Percentiles rank a stretch among this genome's conserved stretches.
phyloP scores from a whole-genome alignment of 2,329 filamentous ascomycete genomes.

The Neopestalotiopsis sp. region DNA sequence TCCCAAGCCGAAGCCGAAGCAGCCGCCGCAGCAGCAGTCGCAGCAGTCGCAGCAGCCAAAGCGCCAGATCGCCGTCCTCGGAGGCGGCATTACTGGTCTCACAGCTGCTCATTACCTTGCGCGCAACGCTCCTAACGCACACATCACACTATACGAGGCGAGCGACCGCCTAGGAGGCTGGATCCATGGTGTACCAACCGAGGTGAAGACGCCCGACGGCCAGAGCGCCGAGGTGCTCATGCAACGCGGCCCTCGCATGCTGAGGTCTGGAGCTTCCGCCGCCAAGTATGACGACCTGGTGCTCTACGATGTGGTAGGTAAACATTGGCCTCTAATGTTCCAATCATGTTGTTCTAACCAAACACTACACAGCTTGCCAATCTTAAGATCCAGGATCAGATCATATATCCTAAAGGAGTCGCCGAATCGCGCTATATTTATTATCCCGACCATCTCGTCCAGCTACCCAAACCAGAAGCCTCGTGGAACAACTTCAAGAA shows the following conservation, averaged over 20 bases:
- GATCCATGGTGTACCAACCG: constrained; percentile 71
- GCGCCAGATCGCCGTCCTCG: constrained; percentile 69
- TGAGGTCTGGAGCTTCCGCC: constrained; percentile 57
- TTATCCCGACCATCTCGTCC: constrained; percentile 82
- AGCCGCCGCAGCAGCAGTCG: constrained; percentile 17
- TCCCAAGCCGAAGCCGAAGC: background rate
- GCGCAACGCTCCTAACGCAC: constrained; percentile 66
- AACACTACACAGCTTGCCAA: constrained; percentile 56
- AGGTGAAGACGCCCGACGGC: constrained; percentile 56
- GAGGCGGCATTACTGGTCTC: constrained; percentile 84
- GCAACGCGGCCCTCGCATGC: constrained; percentile 82
- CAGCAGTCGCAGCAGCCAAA: constrained; percentile 22
- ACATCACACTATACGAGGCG: constrained; percentile 83
- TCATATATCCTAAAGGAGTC: constrained; percentile 57
- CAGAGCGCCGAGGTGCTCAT: constrained; percentile 68
- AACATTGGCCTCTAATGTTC: constrained; percentile 17
- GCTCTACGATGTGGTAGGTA: constrained; percentile 72
- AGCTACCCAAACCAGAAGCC: constrained; percentile 31
- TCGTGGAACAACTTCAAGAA: constrained; percentile 23
- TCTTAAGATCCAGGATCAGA: constrained; percentile 60
- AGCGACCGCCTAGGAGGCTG: constrained; percentile 78
- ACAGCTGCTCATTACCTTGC: constrained; percentile 79
- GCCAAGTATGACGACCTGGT: constrained; percentile 64
- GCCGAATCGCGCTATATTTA: constrained; percentile 76
- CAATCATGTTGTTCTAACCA: constrained; percentile 24